Percentiles rank a stretch among this genome's conserved stretches.
Evolutionary conservation across 2,329 filamentous ascomycete species (phyloP).

Genomic region (Fusarium multiceps): DNA sequence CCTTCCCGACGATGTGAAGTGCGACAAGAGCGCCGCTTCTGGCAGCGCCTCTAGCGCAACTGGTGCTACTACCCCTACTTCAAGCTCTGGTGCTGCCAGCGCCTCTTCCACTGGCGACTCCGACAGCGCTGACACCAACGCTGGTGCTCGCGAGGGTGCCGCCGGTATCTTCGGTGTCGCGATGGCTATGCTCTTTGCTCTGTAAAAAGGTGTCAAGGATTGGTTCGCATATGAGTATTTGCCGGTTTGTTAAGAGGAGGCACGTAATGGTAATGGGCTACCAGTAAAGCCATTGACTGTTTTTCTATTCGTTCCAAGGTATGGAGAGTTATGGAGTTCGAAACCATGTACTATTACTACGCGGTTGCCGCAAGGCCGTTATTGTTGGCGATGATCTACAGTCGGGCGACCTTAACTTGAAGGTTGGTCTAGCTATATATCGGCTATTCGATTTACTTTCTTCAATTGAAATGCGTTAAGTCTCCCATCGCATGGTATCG

Average conservation of each 20-base stretch:
- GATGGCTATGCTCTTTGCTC: conserved; percentile 46
- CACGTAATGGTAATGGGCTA: neutral
- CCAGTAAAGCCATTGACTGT: neutral
- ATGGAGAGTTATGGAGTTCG: conserved; percentile 25
- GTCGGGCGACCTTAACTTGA: neutral
- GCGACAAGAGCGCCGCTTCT: conserved; percentile 41
- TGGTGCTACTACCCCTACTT: conserved; percentile 18
- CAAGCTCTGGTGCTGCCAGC: conserved; percentile 4
- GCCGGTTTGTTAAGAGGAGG: conserved; percentile 9
- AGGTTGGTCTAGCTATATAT: neutral
- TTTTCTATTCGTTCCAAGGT: conserved; percentile 18
- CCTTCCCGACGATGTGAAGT: conserved; percentile 53
- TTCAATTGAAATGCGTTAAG: neutral
- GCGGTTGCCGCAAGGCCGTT: conserved; percentile 14
- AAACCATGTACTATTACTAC: conserved; percentile 25
- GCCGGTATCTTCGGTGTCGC: conserved; percentile 45
- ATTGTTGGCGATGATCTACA: conserved; percentile 4
- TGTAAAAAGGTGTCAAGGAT: conserved; percentile 32
- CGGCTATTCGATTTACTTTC: neutral
- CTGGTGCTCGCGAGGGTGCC: conserved; percentile 28
- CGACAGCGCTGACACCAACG: conserved; percentile 1
- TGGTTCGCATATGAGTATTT: neutral
- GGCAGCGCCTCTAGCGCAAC: conserved; percentile 5
- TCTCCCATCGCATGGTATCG: neutral
- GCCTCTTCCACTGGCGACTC: conserved; percentile 2